Evolutionary conservation across 1,284 basidiomycete genomes (phyloP), one percentile per base, ranked within the genome.

Genomic region (Cystobasidium pallidum): DNA sequence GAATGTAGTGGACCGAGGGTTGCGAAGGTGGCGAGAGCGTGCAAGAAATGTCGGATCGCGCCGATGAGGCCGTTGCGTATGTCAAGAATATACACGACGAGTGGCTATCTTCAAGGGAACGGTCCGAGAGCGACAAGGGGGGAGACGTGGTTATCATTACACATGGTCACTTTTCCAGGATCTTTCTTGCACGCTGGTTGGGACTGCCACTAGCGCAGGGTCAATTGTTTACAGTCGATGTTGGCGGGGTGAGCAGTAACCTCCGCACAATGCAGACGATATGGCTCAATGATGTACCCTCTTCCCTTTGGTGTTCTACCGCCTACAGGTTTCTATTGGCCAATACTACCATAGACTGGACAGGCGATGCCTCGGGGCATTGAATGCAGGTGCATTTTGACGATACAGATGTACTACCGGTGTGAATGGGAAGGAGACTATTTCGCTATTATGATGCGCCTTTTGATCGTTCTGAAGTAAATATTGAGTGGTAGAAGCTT

Each of bases 11-110:
- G 76, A 65, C 64, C 15, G 68, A 75, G 24, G 77, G 92, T 0
- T 94, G 92, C 77, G 91, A 91, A 13, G 89, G 88, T 19, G 93
- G 93, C 32, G 93, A 96, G 82, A 89, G 87, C 55, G 87, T 87
- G 0, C 84, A 88, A 77, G 86, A 93, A 64, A 92, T 96, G 89
- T 82, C 86, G 66, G 81, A 81, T 59, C 87, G 93, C 30, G 72
- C 84, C 51, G 82, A 83, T 75, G 78, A 82, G 36, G 80, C 82
- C 39, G 76, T 85, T 15, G 82, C 84, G 68, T 86, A 77, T 57
- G 58, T 72, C 28, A 47, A 13, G 19, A 58, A 78, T 13, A 49
- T 66, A 45, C 70, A 72, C n/a, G 10, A 21, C 17, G 63, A 72
- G 2, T 66, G 61, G 59, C 11, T 65, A 13, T 55, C 52, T 43